These are phyloP conservation scores for Colletotrichum sp. DNA, from an alignment of 2,329 filamentous ascomycete species.

Conservation along the genomic window DNA sequence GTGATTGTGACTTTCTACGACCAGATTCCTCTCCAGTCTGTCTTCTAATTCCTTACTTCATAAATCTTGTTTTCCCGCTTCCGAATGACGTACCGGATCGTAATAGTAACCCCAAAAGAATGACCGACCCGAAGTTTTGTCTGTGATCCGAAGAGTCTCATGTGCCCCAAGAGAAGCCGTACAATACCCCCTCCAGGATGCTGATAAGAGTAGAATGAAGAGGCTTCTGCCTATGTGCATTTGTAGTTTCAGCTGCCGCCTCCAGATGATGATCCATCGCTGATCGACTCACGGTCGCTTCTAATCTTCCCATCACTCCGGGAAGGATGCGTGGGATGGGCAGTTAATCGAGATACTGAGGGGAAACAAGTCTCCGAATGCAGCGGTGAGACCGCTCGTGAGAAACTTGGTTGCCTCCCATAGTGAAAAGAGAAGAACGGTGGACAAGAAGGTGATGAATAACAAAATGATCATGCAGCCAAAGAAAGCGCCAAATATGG, in stretches of 20 bases:
- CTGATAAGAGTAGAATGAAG: fast-evolving
- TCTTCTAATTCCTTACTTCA: not conserved
- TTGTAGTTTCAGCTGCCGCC: too few relatives aligned
- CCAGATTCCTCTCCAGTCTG: fast-evolving
- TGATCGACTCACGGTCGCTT: fast-evolving
- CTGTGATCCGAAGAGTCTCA: not conserved
- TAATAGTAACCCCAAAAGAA: not conserved
- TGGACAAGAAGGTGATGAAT: too few relatives aligned
- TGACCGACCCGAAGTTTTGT: not conserved
- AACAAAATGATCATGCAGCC: too few relatives aligned
- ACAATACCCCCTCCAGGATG: fast-evolving
- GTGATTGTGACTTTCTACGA: fast-evolving
- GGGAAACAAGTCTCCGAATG: not conserved
- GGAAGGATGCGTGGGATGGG: not conserved
- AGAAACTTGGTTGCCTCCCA: too few relatives aligned
- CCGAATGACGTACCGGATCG: not conserved
- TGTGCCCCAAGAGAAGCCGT: not conserved
- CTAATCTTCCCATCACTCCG: not conserved
- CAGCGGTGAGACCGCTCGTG: too few relatives aligned
- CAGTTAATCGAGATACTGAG: not conserved
- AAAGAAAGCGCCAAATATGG: too few relatives aligned
- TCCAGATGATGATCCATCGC: not conserved
- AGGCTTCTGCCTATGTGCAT: too few relatives aligned
- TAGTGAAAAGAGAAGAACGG: too few relatives aligned
- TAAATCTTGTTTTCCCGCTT: not conserved